phyloP scores from a whole-genome alignment of 2,329 filamentous ascomycete genomes.

The Cryphonectria radicalis region DNA sequence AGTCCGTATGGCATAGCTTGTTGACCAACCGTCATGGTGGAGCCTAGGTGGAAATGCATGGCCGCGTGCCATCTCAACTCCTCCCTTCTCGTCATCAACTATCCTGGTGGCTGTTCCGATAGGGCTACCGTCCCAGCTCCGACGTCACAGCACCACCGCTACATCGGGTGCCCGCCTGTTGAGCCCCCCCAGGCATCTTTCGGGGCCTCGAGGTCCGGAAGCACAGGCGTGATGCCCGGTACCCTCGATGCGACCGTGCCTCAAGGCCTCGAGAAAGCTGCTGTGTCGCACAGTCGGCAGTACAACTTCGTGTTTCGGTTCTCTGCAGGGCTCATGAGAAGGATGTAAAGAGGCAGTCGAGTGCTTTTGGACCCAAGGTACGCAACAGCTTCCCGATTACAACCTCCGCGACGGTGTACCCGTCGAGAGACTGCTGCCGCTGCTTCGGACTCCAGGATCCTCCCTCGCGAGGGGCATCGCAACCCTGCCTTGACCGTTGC shows the following conservation, averaged over 20 bases:
- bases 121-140: neutral
- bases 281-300: neutral
- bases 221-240: constrained; percentile 1
- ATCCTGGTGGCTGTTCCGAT: constrained; percentile 1
- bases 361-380: neutral
- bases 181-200: neutral
- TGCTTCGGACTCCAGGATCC: neutral
- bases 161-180: neutral
- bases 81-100: neutral
- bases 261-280: neutral
- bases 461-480: neutral
- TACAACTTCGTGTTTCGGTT: constrained; percentile 6
- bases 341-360: neutral
- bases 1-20: neutral
- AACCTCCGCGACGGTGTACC: neutral
- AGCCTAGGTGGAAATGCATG: neutral
- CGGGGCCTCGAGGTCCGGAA: neutral
- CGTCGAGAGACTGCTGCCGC: neutral
- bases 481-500: neutral
- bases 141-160: neutral
- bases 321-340: neutral
- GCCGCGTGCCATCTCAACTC: neutral
- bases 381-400: neutral
- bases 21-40: neutral
- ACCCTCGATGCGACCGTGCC: neutral